Base-by-base conservation (phyloP, 179 eudicot species). In the Sideroxylon spinosum region DNA sequence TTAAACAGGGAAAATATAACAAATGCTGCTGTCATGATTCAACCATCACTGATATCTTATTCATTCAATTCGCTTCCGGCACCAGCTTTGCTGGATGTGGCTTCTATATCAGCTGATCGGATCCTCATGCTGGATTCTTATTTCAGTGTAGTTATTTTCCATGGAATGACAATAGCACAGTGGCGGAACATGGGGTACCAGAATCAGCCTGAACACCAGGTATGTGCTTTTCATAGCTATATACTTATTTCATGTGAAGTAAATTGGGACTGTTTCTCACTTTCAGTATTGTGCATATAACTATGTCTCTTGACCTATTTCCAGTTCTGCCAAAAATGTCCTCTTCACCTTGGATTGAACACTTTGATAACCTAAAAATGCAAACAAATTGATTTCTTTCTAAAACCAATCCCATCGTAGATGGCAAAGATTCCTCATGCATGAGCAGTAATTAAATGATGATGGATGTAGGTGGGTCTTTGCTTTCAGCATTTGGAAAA, bases 111-210 rank as follows among this genome's bases (percentile, higher is more conserved):
- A 72, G 88, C 97, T 71, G 98, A 95, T 80, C 93, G 97, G 65
- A 93, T 93, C 80, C 90, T 95, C 20, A 71, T 95, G 88, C 83
- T 95, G 63, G 98, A 95, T 83, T 85, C 97, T 29, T 95, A 95
- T 80, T 95, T 95, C 63, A 95, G 98, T 84, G 90, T 95, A 48
- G 98, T 95, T 76, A 87, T 95, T 63, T 95, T 95, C 86, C 98
- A 95, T 87, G 98, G 98, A 59, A 88, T 91, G 91, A 93, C 97
- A 50, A 86, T 95, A 75, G 98, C 98, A 75, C 98, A 95, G 80
- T 95, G 98, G 98, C 93, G 98, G 80, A 93, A 91, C 80, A 85
- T 86, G 93, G 98, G 98, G 32, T 95, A 91, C 88, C 98, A 95
- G 77, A 82, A 93, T 87, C 90, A 91, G 82, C 89, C 97, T 53